Evolutionary conservation across 768 basidiomycete genomes (phyloP).

Genomic region (Lentinula boryana): DNA sequence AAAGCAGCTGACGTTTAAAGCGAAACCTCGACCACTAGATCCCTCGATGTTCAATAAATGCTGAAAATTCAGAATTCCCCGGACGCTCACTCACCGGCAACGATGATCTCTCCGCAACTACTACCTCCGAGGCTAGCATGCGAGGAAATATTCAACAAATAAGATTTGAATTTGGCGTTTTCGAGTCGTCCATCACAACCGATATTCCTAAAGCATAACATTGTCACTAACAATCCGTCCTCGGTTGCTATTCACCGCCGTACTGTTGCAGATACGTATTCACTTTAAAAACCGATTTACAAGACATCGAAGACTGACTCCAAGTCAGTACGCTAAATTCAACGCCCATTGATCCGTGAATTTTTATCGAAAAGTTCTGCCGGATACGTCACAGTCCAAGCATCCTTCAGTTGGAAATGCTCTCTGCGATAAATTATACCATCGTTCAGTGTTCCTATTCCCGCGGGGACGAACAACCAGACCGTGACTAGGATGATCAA

Average conservation of each 20-base stretch:
- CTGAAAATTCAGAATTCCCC: neutral
- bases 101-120: neutral
- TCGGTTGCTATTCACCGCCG: neutral
- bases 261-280: neutral
- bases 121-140: neutral
- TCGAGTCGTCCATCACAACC: neutral
- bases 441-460: neutral
- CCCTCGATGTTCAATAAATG: neutral
- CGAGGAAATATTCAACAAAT: neutral
- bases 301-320: neutral
- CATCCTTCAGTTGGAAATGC: neutral
- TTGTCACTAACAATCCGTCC: neutral
- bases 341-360: neutral
- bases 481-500: neutral
- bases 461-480: slow-evolving; percentile 7
- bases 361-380: neutral
- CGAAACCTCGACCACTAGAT: neutral
- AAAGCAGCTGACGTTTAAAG: neutral
- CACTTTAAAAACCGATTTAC: neutral
- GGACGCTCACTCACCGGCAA: neutral
- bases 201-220: too few species aligned
- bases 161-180: neutral
- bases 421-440: neutral
- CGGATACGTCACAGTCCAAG: neutral
- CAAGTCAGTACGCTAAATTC: neutral